These are phyloP conservation scores for Neolecta irregularis DNA, from an alignment of 1,139 yeast species.

Conservation along the genomic window DNA sequence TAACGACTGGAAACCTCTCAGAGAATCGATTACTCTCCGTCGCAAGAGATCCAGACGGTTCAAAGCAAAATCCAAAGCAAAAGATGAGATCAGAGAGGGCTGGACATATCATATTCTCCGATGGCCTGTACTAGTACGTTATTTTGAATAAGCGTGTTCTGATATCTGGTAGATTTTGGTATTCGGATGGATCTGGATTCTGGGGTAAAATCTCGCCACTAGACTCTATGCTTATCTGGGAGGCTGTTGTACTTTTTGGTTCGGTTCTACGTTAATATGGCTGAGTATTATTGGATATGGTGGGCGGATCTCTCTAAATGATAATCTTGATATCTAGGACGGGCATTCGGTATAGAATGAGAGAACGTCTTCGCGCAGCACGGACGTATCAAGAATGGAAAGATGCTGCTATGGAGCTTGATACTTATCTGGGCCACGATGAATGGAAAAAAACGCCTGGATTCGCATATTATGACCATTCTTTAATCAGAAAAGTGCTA, in stretches of 20 bases:
- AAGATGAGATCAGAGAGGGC: too few relatives aligned
- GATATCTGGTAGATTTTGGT: too few relatives aligned
- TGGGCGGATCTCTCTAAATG: background rate
- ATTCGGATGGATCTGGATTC: conserved; percentile 2
- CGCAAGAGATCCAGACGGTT: too few relatives aligned
- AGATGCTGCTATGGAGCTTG: conserved; percentile 41
- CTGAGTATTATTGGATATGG: conserved; percentile 1
- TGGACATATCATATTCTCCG: conserved; percentile 1
- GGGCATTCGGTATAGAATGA: conserved; percentile 38
- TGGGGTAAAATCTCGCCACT: background rate
- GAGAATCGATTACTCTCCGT: too few relatives aligned
- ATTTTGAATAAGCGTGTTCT: too few relatives aligned
- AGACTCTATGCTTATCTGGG: background rate
- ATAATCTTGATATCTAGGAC: conserved; percentile 31
- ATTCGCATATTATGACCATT: conserved; percentile 56
- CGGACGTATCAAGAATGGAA: conserved; percentile 47
- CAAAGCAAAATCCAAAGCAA: too few relatives aligned
- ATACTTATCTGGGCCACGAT: conserved; percentile 41
- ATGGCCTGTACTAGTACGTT: conserved; percentile 1
- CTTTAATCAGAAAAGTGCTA: conserved; percentile 39
- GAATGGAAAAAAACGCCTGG: conserved; percentile 49
- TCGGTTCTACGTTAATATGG: background rate
- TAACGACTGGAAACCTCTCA: too few relatives aligned
- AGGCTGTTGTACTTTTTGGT: background rate
- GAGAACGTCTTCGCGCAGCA: conserved; percentile 37